Base-by-base conservation (phyloP, 2,329 filamentous ascomycete genomes). In the Penicillium sp. region DNA sequence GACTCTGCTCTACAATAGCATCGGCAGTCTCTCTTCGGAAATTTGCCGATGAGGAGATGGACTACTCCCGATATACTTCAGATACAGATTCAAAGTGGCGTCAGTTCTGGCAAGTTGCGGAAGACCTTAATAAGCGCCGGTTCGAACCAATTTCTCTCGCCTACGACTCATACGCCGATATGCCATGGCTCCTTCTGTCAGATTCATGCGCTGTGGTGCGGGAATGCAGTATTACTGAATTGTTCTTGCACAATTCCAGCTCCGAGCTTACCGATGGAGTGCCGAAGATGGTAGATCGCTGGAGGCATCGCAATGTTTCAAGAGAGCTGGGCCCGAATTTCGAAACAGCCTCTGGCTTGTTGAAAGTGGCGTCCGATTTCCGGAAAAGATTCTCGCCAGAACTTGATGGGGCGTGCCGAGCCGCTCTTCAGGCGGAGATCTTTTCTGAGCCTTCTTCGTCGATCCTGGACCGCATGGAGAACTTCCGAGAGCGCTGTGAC, bases 31-130 rank as follows among this genome's bases (percentile, higher is more conserved):
- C 83, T 1, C 76, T 92, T 35, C 82, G 84, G 43, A 85, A 85
- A 52, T 79, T 78, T 31, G 77, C 84, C 10, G 81, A 85, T 14
- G 85, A 85, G 14, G 82, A 82, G 29, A 85, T 90, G 74, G 89
- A 95, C 66, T 90, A 90, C 64, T 85, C 89, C 24, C 82, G 87
- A 55, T 94, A 92, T 70, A 83, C 89, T 55, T 78, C 81, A 34
- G 86, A 90, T 32, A 86, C 88, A 51, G 89, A 94, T 68, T 82
- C 84, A 11, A 92, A 96, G 71, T 99, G 94, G 94, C 86, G 89
- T 60, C 85, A 89, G 49, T 96, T 96, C 73, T 96, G 92, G 77
- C 86, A 92, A 32, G 81, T 97, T 18, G 82, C 96, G 18, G 81
- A 89, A 13, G 92, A 96, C 70, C 78, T 99, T 39, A 92, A 97